Base-by-base conservation (phyloP, 768 basidiomycete species). In the Psilocybe tampanensis region DNA sequence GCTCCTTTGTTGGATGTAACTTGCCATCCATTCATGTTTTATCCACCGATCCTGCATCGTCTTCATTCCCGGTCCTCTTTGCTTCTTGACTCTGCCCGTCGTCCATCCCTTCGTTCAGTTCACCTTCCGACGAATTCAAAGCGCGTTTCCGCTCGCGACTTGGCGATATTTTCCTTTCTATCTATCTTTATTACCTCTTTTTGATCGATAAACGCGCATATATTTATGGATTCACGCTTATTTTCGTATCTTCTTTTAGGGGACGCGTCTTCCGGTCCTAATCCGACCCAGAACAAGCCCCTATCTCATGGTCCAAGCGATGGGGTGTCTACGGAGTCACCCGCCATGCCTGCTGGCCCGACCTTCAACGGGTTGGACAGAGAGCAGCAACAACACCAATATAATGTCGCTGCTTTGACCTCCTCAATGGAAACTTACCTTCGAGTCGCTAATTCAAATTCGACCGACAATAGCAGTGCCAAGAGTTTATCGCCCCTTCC, bases 181-280 rank as follows among this genome's bases (percentile, higher is more conserved):
- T 22, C 47, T 60, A 59, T 56, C 55, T 44, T 60, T 64, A 55
- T 55, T 34, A 21, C 55, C 52, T 61, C 44, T 58, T 48, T 24
- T 19, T 48, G 21, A 48, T 45, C 36, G 48, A 62, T 62, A 29
- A 19, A 56, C 60, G 59, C 66, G 64, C 66, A 65, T 67, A 67
- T 65, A 65, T 62, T 56, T 59, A 67, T 56, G 47, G 44, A 54
- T 57, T 45, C 52, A 50, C 52, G 52, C 63, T 63, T 61, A 64
- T 47, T 55, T 21, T 34, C 64, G 13, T 60, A 52, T 24, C 49
- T 56, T 54, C n/a, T 44, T 22, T 50, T 36, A 56, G 55, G 47
- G 17, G 41, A 49, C 39, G 17, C 15, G 21, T 33, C 52, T 49
- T 53, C 52, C 9, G 34, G 26, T 26, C 41, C 44, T 29, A 41